phyloP scores from a whole-genome alignment of 352 stramenopile genomes.

The Phytophthora sansomeana region DNA sequence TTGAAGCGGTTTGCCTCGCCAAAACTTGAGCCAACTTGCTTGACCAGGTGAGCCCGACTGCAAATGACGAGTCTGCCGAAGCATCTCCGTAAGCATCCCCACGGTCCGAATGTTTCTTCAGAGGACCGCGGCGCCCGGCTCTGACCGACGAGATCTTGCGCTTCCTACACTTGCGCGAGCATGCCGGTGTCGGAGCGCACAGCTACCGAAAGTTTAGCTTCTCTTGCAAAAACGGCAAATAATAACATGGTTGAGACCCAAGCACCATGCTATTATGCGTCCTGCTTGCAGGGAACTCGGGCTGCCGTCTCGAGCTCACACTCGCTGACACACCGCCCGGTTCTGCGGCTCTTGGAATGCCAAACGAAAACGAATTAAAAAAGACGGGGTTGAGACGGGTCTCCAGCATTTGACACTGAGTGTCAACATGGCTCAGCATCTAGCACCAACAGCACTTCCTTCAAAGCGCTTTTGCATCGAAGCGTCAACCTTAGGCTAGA shows the following conservation, averaged over 20 bases:
- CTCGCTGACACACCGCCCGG: background rate
- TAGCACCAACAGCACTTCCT: too few relatives aligned
- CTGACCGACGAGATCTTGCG: constrained; percentile 21
- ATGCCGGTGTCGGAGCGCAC: constrained; percentile 21
- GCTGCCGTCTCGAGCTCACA: too few relatives aligned
- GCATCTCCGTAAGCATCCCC: constrained; percentile 12
- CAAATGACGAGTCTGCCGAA: constrained; percentile 15
- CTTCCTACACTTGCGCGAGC: constrained; percentile 16
- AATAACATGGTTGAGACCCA: too few relatives aligned
- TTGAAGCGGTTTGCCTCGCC: constrained; percentile 1
- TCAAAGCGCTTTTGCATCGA: background rate
- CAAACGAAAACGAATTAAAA: too few relatives aligned
- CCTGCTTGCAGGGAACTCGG: background rate
- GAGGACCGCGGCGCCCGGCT: constrained; percentile 15
- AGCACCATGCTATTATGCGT: too few relatives aligned
- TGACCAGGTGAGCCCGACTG: background rate
- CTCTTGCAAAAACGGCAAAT: too few relatives aligned
- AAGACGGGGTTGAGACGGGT: constrained; percentile 18
- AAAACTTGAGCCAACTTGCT: too few relatives aligned
- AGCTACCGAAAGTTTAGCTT: constrained; percentile 18
- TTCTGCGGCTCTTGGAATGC: constrained; percentile 6
- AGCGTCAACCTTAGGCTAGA: background rate
- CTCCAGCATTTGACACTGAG: too few relatives aligned
- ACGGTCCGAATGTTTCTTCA: constrained; percentile 22
- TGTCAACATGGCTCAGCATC: background rate